phyloP scores from a whole-genome alignment of 2,329 filamentous ascomycete species.

The Chaetomiaceae sp. region DNA sequence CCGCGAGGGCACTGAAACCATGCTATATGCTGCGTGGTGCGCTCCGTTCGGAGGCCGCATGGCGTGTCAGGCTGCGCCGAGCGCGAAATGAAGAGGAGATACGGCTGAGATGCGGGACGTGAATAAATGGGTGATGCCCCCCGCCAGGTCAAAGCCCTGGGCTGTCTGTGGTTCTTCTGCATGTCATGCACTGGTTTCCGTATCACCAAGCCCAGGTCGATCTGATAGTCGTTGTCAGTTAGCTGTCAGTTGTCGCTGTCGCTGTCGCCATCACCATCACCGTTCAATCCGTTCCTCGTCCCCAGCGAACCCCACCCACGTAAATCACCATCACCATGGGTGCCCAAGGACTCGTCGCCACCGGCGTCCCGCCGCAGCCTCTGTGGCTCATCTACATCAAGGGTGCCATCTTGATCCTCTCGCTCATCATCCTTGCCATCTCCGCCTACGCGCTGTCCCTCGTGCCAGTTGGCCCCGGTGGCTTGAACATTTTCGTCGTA shows the following conservation, averaged over 20 bases:
- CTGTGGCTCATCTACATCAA: slow-evolving; percentile 37
- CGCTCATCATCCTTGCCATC: slow-evolving; percentile 38
- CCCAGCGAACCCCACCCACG: too few species aligned
- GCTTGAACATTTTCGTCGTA: slow-evolving; percentile 47
- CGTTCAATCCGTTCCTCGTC: neutral
- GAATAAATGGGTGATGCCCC: too few species aligned
- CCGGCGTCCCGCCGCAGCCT: slow-evolving; percentile 36
- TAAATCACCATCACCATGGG: slow-evolving; percentile 13
- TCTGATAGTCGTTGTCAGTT: too few species aligned
- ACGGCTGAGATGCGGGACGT: neutral
- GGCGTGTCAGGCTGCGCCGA: neutral
- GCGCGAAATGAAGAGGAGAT: neutral
- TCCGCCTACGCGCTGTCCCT: slow-evolving; percentile 39
- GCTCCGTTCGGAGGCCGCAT: slow-evolving; percentile 1
- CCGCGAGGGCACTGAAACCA: too few species aligned
- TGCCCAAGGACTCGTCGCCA: slow-evolving; percentile 33
- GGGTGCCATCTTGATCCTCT: slow-evolving; percentile 37
- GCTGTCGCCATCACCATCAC: neutral
- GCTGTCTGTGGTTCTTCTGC: neutral
- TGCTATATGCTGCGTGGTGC: too few species aligned
- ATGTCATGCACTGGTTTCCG: neutral
- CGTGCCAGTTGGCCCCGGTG: slow-evolving; percentile 34
- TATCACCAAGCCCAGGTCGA: neutral
- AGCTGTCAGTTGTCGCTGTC: neutral
- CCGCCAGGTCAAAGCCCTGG: too few species aligned